Evolutionary conservation across 2,329 filamentous ascomycete genomes (phyloP).

Genomic region (Penicillium olsonii): DNA sequence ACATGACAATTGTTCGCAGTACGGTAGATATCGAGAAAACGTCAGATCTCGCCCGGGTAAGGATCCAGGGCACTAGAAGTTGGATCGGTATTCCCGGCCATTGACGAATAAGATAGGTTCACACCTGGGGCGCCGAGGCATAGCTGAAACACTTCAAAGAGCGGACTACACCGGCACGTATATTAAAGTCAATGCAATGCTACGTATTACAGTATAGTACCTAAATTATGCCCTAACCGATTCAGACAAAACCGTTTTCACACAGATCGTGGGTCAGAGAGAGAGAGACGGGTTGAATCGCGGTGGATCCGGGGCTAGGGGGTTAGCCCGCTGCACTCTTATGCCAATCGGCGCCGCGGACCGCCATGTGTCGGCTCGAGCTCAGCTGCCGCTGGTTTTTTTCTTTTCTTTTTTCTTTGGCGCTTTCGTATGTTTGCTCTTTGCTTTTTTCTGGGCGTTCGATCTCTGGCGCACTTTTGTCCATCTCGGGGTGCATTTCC

Average conservation of each 20-base stretch:
- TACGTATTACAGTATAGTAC: no score
- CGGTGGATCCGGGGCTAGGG: slow-evolving; percentile 20
- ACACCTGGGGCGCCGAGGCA: slow-evolving; percentile 25
- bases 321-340: slow-evolving; percentile 16
- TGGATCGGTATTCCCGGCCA: neutral
- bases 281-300: slow-evolving; percentile 3
- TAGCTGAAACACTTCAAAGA: slow-evolving; percentile 23
- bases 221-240: neutral
- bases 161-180: neutral
- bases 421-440: no score
- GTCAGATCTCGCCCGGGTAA: neutral
- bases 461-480: neutral
- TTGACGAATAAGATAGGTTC: slow-evolving; percentile 12
- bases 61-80: neutral
- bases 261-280: slow-evolving; percentile 6
- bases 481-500: neutral
- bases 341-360: slow-evolving; percentile 21
- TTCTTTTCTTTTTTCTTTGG: neutral
- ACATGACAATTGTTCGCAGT: neutral
- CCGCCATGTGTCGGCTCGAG: slow-evolving; percentile 16
- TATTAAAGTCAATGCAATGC: neutral
- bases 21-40: no score
- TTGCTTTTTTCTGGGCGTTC: neutral
- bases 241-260: neutral
- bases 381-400: slow-evolving; percentile 21